phyloP scores from a whole-genome alignment of 306 rosid genomes.

The Fragaria iinumae region DNA sequence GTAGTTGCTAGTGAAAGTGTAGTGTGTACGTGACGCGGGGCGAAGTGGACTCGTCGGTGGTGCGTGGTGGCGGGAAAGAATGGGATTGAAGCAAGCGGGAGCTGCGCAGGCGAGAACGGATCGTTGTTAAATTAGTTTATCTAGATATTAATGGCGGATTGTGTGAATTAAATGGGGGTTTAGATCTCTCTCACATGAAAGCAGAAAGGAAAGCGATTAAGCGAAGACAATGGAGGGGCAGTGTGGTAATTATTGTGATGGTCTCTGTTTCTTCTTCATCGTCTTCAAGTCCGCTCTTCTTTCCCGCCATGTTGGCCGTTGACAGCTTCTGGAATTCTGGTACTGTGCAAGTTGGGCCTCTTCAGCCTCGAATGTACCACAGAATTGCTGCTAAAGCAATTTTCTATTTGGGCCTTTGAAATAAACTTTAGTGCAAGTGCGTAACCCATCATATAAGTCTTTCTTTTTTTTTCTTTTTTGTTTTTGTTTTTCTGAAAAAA shows the following conservation, averaged over 20 bases:
- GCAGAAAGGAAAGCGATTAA: background rate
- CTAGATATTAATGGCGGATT: background rate
- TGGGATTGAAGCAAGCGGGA: constrained; percentile 38
- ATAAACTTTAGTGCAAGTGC: too few relatives aligned
- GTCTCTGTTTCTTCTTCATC: background rate
- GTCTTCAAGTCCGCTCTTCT: background rate
- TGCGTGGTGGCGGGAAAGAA: constrained; percentile 26
- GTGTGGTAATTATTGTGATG: background rate
- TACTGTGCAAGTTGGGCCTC: background rate
- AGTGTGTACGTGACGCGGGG: background rate
- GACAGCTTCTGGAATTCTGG: background rate
- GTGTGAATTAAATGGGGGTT: background rate
- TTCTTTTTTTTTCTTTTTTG: too few relatives aligned
- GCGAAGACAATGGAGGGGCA: constrained; percentile 14
- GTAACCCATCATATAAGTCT: too few relatives aligned
- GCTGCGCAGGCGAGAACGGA: constrained; percentile 66
- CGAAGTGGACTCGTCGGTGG: constrained; percentile 35
- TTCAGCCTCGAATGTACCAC: background rate
- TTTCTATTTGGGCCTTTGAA: background rate
- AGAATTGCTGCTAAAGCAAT: too few relatives aligned
- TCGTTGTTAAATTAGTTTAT: constrained; percentile 31
- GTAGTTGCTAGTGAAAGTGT: background rate
- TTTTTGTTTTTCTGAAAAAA: too few relatives aligned
- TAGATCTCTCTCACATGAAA: constrained; percentile 5
- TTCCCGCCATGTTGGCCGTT: constrained; percentile 15